These are phyloP conservation scores for Cordyceps tenuipes DNA, from an alignment of 2,329 filamentous ascomycete species.

Conservation along the genomic window DNA sequence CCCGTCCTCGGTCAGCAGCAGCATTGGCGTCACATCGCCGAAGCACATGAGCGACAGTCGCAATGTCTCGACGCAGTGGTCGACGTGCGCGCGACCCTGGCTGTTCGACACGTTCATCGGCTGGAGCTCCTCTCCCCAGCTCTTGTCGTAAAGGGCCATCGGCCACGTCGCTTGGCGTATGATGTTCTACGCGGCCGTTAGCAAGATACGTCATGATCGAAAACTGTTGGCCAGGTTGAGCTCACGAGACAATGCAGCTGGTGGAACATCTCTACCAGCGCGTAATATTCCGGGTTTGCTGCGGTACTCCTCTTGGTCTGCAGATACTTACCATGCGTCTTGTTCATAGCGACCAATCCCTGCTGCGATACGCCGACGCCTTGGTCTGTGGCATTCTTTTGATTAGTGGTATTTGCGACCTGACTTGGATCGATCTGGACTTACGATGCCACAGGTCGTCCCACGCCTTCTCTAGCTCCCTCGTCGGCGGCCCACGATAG, in stretches of 20 bases:
- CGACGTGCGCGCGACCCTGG: slow-evolving; percentile 4
- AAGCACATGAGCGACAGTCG: slow-evolving; percentile 14
- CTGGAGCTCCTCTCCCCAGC: background rate
- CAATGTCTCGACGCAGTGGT: slow-evolving; percentile 15
- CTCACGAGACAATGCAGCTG: slow-evolving; percentile 15
- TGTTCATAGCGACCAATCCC: background rate
- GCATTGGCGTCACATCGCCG: slow-evolving; percentile 13
- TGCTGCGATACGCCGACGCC: background rate
- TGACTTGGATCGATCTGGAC: background rate
- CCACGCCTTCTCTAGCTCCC: slow-evolving; percentile 5
- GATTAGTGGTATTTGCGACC: background rate
- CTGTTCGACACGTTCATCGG: background rate
- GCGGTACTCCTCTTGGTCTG: background rate
- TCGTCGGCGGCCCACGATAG: slow-evolving; percentile 7
- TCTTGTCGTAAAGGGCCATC: background rate
- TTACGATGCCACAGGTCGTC: slow-evolving; percentile 9
- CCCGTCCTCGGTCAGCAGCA: background rate
- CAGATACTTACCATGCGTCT: background rate
- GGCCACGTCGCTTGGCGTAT: slow-evolving; percentile 13
- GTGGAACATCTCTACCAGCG: slow-evolving; percentile 13
- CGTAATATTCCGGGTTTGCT: slow-evolving; percentile 8
- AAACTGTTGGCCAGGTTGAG: background rate
- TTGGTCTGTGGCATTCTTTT: background rate
- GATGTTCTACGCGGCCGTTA: slow-evolving; percentile 5
- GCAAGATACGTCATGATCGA: background rate